These are phyloP conservation scores for Malus orientalis DNA, from an alignment of 306 rosid species.

Conservation along the genomic window DNA sequence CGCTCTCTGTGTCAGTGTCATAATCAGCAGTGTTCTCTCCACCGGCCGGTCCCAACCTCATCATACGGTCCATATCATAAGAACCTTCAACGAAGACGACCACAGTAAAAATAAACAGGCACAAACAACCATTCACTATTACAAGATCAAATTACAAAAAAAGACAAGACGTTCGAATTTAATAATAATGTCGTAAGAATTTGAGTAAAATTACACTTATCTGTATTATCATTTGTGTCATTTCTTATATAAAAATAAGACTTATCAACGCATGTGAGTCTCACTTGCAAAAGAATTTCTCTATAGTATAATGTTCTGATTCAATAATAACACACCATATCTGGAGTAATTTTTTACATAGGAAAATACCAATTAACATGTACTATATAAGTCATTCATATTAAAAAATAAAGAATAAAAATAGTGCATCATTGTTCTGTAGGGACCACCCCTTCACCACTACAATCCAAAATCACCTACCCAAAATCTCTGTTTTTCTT, in stretches of 20 bases:
- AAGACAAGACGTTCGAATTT: neutral
- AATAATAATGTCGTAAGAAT: neutral
- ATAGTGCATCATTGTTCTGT: neutral
- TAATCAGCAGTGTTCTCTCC: constrained; percentile 26
- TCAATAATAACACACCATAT: neutral
- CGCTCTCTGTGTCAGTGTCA: neutral
- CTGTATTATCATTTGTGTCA: no score
- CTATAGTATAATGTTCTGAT: no score
- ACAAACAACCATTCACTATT: neutral
- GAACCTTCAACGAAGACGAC: constrained; percentile 44
- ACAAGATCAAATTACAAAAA: neutral
- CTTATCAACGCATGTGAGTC: no score
- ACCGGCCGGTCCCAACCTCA: constrained; percentile 39
- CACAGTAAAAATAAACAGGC: constrained; percentile 8
- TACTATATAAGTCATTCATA: neutral
- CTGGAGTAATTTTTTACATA: no score
- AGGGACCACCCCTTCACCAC: constrained; percentile 12
- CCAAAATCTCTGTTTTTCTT: constrained; percentile 30
- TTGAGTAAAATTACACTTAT: no score
- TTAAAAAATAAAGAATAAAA: neutral
- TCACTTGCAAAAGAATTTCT: no score
- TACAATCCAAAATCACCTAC: constrained; percentile 12
- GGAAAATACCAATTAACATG: no score
- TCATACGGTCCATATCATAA: constrained; percentile 36
- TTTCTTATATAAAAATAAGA: neutral